A percentile compares a stretch with the other conserved stretches of the same genome.
Evolutionary conservation across 2,329 filamentous ascomycete species (phyloP).

Genomic region (Cercospora sesami): DNA sequence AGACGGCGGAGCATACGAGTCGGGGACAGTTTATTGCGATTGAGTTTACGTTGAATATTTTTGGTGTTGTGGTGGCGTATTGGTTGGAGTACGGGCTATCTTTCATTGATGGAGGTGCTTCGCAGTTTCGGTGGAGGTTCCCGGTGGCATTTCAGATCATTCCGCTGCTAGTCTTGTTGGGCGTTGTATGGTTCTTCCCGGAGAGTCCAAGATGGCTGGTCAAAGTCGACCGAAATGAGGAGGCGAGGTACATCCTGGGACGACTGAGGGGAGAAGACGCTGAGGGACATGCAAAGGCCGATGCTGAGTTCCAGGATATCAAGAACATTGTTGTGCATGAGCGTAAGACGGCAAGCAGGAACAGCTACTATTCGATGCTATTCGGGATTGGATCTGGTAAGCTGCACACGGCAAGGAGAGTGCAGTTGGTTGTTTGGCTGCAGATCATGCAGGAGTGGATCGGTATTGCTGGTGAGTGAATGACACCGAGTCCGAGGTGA

Average conservation of each 20-base stretch:
- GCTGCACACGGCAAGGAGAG: slow-evolving; percentile 39
- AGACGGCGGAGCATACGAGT: slow-evolving; percentile 66
- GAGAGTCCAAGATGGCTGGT: slow-evolving; percentile 67
- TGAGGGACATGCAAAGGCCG: slow-evolving; percentile 48
- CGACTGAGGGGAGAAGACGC: slow-evolving; percentile 59
- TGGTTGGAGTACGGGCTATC: slow-evolving; percentile 43
- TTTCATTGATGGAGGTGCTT: slow-evolving; percentile 28
- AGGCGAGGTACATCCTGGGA: slow-evolving; percentile 64
- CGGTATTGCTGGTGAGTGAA: slow-evolving; percentile 19
- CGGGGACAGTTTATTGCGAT: slow-evolving; percentile 52
- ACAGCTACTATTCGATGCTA: slow-evolving; percentile 39
- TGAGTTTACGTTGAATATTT: slow-evolving; percentile 72
- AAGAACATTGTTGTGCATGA: slow-evolving; percentile 63
- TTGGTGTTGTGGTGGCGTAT: slow-evolving; percentile 56
- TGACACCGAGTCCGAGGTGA: background rate
- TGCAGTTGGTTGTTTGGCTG: slow-evolving; percentile 44
- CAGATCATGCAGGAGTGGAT: slow-evolving; percentile 45
- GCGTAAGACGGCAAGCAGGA: slow-evolving; percentile 36
- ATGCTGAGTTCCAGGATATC: slow-evolving; percentile 69
- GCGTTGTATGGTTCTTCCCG: slow-evolving; percentile 64
- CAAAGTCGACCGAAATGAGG: slow-evolving; percentile 65
- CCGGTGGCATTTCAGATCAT: slow-evolving; percentile 70
- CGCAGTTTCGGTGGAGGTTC: slow-evolving; percentile 45
- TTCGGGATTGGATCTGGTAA: slow-evolving; percentile 38
- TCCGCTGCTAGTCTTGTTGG: slow-evolving; percentile 48